Percentiles rank a stretch among this genome's conserved stretches.
phyloP scores from a whole-genome alignment of 169 alveolate genomes.

The Eimeria praecox region DNA sequence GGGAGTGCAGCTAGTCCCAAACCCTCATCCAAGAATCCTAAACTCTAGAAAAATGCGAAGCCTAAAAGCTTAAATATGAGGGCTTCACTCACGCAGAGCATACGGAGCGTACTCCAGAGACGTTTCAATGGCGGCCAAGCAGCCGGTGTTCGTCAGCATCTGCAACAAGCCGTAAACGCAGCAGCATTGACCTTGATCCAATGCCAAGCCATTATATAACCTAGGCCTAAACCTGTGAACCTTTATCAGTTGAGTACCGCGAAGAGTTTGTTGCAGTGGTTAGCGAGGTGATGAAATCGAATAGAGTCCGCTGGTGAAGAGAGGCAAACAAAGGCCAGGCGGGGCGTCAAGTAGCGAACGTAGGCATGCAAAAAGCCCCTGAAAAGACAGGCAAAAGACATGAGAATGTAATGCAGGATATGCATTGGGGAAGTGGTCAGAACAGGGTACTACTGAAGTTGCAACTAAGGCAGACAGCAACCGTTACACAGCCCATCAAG shows the following conservation, averaged over 20 bases:
- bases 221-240: neutral
- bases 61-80: neutral
- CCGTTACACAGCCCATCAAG: neutral
- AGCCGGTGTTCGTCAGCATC: constrained; percentile 84
- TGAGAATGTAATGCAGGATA: neutral
- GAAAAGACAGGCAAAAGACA: neutral
- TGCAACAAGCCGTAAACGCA: constrained; percentile 37
- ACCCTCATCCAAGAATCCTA: neutral
- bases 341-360: constrained; percentile 84
- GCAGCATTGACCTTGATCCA: neutral
- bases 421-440: neutral
- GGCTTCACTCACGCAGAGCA: constrained; percentile 69
- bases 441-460: neutral
- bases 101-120: constrained; percentile 84
- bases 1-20: too few relatives aligned
- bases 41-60: neutral
- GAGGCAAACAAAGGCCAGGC: constrained; percentile 83
- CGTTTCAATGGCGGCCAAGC: constrained; percentile 83
- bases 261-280: constrained; percentile 84
- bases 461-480: neutral
- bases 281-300: constrained; percentile 84
- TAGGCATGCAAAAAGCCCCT: constrained; percentile 87
- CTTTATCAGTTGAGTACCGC: constrained; percentile 47
- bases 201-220: neutral
- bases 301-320: constrained; percentile 85